Percentiles rank a stretch among this genome's conserved stretches.
Conservation (phyloP, 768 basidiomycete species). For the Suillus fuscotomentosus region DNA sequence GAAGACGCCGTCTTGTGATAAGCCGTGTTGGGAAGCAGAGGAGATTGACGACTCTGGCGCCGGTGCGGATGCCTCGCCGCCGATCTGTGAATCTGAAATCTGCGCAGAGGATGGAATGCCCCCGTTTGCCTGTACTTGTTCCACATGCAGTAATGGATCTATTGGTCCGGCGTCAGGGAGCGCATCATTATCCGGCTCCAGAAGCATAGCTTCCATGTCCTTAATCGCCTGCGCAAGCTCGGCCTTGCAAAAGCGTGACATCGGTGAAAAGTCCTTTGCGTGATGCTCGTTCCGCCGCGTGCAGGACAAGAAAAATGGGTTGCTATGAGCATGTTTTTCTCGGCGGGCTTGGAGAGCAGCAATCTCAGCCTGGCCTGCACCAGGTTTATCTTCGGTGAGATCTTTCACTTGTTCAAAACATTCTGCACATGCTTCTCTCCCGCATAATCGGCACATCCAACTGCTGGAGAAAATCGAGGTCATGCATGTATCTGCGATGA, state of each 20-base stretch:
- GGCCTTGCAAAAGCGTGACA: slow-evolving; percentile 67
- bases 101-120: not conserved
- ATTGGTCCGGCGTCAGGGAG: slow-evolving; percentile 22
- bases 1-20: not conserved
- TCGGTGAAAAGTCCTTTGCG: slow-evolving; percentile 68
- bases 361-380: slow-evolving; percentile 46
- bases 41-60: not conserved
- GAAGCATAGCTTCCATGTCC: slow-evolving; percentile 63
- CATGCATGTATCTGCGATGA: slow-evolving; percentile 79
- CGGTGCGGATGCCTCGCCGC: not conserved
- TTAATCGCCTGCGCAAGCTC: slow-evolving; percentile 66
- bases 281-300: slow-evolving; percentile 70
- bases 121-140: slow-evolving; percentile 7
- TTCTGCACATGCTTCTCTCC: slow-evolving; percentile 84
- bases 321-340: slow-evolving; percentile 61
- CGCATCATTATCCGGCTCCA: slow-evolving; percentile 29
- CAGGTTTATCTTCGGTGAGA: slow-evolving; percentile 53
- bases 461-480: slow-evolving; percentile 88
- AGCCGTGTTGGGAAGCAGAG: not conserved
- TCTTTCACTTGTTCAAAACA: slow-evolving; percentile 73
- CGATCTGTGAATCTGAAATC: not conserved
- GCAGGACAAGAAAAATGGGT: slow-evolving; percentile 75
- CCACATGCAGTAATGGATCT: slow-evolving; percentile 27
- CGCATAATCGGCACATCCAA: slow-evolving; percentile 91
- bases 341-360: slow-evolving; percentile 48